These are phyloP conservation scores for Crotalaria pallida DNA, from an alignment of 306 rosid genomes.

Conservation along the genomic window DNA sequence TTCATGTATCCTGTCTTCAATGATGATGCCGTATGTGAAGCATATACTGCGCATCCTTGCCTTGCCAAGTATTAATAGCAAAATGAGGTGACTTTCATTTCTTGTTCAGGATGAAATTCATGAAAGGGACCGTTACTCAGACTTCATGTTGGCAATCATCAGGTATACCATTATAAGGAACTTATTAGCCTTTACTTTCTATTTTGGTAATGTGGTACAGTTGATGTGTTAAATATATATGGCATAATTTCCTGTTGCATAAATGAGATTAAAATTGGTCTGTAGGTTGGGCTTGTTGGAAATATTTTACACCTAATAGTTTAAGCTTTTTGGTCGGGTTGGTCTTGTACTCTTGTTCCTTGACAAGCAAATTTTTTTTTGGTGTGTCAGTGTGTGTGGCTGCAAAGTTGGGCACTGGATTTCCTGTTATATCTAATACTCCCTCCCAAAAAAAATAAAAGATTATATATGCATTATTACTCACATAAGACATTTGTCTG, in stretches of 20 bases:
- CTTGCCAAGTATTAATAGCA: slow-evolving; percentile 5
- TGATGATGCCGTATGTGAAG: slow-evolving; percentile 14
- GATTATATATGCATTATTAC: background rate
- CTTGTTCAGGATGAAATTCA: slow-evolving; percentile 88
- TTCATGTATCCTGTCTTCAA: background rate
- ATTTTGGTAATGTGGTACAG: slow-evolving; percentile 1
- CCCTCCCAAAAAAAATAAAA: background rate
- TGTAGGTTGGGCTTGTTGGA: background rate
- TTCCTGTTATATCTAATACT: background rate
- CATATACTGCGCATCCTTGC: slow-evolving; percentile 3
- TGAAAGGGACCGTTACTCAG: slow-evolving; percentile 93
- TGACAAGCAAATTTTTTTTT: background rate
- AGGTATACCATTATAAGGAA: slow-evolving; percentile 40
- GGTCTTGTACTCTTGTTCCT: background rate
- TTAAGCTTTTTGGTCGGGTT: background rate
- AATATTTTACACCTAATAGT: slow-evolving; percentile 7
- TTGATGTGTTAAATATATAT: slow-evolving; percentile 8
- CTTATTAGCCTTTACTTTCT: slow-evolving; percentile 2
- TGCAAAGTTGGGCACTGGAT: background rate
- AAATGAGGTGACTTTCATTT: slow-evolving; percentile 19
- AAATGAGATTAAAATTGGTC: slow-evolving; percentile 9
- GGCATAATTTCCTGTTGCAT: background rate
- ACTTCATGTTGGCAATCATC: slow-evolving; percentile 78
- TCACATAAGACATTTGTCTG: slow-evolving; percentile 6
- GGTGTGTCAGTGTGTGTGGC: background rate